A percentile compares a stretch with the other conserved stretches of the same genome.
phyloP scores from a whole-genome alignment of 192 early-diverging fungal species.

The Coemansia sp. region DNA sequence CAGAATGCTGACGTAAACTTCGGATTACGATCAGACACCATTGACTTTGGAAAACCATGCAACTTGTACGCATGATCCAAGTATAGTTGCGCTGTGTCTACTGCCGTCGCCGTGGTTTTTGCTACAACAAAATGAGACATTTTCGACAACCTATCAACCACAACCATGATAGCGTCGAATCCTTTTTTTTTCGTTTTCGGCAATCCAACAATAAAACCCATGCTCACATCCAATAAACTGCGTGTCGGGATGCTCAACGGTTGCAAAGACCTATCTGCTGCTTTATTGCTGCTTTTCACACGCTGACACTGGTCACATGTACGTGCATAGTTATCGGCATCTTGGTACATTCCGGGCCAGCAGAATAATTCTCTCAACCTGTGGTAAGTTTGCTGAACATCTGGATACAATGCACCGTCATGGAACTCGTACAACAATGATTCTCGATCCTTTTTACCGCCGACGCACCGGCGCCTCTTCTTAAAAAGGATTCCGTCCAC shows the following conservation, averaged over 20 bases:
- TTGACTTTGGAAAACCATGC: slow-evolving; percentile 16
- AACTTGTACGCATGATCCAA: slow-evolving; percentile 8
- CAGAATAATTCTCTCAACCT: slow-evolving; percentile 1
- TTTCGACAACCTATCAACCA: slow-evolving; percentile 13
- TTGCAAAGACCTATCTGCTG: slow-evolving; percentile 1
- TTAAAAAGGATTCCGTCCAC: background rate
- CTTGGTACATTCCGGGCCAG: slow-evolving; percentile 8
- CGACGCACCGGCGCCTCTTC: slow-evolving; percentile 7
- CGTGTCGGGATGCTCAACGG: background rate
- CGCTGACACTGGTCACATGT: slow-evolving; percentile 13
- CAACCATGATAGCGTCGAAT: slow-evolving; percentile 14
- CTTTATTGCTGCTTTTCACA: background rate
- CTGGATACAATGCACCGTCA: slow-evolving; percentile 13
- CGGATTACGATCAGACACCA: slow-evolving; percentile 21
- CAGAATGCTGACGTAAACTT: slow-evolving; percentile 21
- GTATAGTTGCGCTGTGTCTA: slow-evolving; percentile 6
- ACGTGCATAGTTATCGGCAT: slow-evolving; percentile 4
- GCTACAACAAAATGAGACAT: slow-evolving; percentile 12
- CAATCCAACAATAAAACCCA: slow-evolving; percentile 23
- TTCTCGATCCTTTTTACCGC: background rate
- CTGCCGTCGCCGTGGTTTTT: slow-evolving; percentile 4
- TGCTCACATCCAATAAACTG: slow-evolving; percentile 14
- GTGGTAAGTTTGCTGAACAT: slow-evolving; percentile 8
- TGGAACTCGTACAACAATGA: slow-evolving; percentile 9
- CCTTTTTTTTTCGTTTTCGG: slow-evolving; percentile 5